A percentile compares a stretch with the other conserved stretches of the same genome.
Evolutionary conservation across 306 rosid genomes (phyloP).

Genomic region (Cucumis melo): DNA sequence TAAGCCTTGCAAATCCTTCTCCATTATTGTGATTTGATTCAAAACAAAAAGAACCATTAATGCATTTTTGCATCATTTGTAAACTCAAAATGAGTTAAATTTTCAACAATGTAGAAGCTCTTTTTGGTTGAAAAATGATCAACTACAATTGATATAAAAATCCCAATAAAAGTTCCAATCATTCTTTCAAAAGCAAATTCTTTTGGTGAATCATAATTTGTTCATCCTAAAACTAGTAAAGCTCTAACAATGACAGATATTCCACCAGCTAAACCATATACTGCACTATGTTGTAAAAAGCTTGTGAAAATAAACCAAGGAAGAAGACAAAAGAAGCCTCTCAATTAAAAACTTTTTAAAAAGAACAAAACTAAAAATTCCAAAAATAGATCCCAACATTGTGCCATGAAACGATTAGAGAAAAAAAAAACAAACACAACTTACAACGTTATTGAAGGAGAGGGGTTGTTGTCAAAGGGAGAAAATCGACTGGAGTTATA

Average conservation of each 20-base stretch:
- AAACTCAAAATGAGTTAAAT: constrained; percentile 25
- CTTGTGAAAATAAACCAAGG: constrained; percentile 65
- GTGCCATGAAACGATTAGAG: constrained; percentile 33
- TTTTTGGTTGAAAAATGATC: constrained; percentile 44
- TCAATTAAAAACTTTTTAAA: constrained; percentile 20
- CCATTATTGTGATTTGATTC: neutral
- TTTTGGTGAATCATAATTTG: constrained; percentile 41
- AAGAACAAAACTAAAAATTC: constrained; percentile 44
- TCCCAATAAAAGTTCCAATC: constrained; percentile 50
- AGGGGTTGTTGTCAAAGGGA: no score
- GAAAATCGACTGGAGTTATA: no score
- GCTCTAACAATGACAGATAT: constrained; percentile 57
- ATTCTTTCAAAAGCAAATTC: constrained; percentile 50
- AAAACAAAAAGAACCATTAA: constrained; percentile 19
- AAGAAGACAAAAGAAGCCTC: constrained; percentile 40
- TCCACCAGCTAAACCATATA: constrained; percentile 64
- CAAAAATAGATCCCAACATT: constrained; percentile 46
- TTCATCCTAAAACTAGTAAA: constrained; percentile 37
- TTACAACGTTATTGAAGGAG: no score
- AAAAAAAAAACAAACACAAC: no score
- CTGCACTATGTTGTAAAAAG: constrained; percentile 41
- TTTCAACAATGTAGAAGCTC: constrained; percentile 41
- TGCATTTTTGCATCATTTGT: constrained; percentile 19
- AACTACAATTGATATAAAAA: constrained; percentile 27
- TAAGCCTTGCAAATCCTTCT: constrained; percentile 9